Evolutionary conservation across 2,329 filamentous ascomycete genomes (phyloP).

Genomic region (Apiospora pterosperma): DNA sequence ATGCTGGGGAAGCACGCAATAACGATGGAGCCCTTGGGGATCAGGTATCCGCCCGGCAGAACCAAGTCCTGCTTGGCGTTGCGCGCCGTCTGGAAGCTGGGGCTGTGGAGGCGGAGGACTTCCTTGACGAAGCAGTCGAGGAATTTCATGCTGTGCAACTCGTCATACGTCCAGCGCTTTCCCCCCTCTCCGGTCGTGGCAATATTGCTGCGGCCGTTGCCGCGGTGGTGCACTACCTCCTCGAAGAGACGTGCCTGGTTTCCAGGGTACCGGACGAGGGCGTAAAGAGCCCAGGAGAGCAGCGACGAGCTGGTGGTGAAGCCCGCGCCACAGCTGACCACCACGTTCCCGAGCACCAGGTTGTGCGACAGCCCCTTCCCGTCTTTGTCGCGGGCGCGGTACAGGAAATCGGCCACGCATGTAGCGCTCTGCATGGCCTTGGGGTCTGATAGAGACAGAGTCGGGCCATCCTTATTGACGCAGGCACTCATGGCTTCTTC

Average conservation of each 20-base stretch:
- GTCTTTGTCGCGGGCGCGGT: neutral
- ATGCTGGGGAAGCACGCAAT: neutral
- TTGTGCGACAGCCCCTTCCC: neutral
- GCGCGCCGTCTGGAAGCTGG: neutral
- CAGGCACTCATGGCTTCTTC: too few relatives aligned
- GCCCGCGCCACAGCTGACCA: neutral
- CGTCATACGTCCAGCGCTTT: neutral
- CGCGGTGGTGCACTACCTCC: conserved; percentile 35
- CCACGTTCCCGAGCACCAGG: neutral
- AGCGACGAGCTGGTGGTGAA: neutral
- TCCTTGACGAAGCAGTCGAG: neutral
- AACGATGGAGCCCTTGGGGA: neutral
- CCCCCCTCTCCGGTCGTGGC: too few relatives aligned
- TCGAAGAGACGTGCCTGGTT: conserved; percentile 40
- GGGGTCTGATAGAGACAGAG: too few relatives aligned
- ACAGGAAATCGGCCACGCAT: neutral
- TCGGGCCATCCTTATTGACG: too few relatives aligned
- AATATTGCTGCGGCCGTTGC: too few relatives aligned
- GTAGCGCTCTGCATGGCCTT: neutral
- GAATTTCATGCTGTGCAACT: neutral
- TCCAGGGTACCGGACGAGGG: conserved; percentile 34
- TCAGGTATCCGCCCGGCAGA: neutral
- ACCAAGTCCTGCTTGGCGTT: neutral
- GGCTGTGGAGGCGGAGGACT: neutral
- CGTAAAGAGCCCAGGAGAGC: conserved; percentile 34